Base-by-base conservation (phyloP, 225 moss, liverwort and hornwort genomes). In the Anthoceros angustus region DNA sequence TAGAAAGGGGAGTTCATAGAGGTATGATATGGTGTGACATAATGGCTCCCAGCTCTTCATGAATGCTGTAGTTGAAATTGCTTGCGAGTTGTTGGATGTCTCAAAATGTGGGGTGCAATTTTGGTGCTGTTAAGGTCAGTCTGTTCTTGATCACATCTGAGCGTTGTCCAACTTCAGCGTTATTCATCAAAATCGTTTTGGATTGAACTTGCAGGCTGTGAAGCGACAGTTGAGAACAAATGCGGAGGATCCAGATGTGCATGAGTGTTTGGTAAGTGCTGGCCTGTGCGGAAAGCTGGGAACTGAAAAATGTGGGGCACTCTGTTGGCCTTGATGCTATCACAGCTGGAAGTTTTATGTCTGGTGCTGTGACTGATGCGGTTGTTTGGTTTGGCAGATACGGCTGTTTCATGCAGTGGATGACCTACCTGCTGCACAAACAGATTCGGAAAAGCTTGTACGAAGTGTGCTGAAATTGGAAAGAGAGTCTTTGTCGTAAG, bases 401-500 rank as follows among this genome's bases (percentile, higher is more conserved):
- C 73, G 79, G 62, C 82, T 98, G 75, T 98, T 98, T 79, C 77
- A 89, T 74, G 85, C 80, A 49, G 84, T 98, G 77, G 98, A 98
- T 77, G 81, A 83, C 72, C 83, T 89, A 41, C 81, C 87, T 10
- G 60, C 70, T 26, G 80, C 89, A 40, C 49, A 76, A 32, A 80
- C 84, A 67, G 80, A 85, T 43, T 74, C 83, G 42, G 98, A 87
- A 65, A 77, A 84, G 63, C 84, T 98, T 39, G 86, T 98, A 9
- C 86, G 79, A 67, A 73, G 82, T 38, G 92, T 98, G 69, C 81
- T 98, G 63, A 66, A 77, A 43, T 69, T 79, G 76, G 98, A 98
- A 65, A 85, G 89, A 76, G 76, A 75, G 42, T 78, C 89, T 11
- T 66, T 98, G 1, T 77, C 70, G 86, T 86, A 80, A 63, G 72